Percentiles rank a stretch among this genome's conserved stretches.
These are phyloP conservation scores for Stylosanthes scabra DNA, from an alignment of 331 rosid genomes.

Conservation along the genomic window DNA sequence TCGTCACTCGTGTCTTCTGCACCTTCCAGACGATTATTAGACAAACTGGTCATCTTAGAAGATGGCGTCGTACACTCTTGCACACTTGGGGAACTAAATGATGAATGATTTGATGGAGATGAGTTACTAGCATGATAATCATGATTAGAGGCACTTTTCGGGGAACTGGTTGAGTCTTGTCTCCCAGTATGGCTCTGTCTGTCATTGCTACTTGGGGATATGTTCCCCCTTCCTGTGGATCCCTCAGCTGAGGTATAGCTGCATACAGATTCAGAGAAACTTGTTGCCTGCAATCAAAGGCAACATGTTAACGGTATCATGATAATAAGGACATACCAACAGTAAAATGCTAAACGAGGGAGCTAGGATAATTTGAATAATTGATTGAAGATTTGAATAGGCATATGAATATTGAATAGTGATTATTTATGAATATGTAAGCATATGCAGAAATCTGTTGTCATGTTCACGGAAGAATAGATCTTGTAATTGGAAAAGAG, in stretches of 20 bases:
- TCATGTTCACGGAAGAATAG: conserved; percentile 25
- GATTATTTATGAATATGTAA: conserved; percentile 31
- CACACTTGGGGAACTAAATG: conserved; percentile 53
- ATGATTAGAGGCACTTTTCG: conserved; percentile 45
- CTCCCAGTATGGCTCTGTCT: conserved; percentile 37
- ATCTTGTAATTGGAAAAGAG: conserved; percentile 18
- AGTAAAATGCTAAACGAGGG: conserved; percentile 19
- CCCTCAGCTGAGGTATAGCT: conserved; percentile 55
- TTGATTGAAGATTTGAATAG: not conserved
- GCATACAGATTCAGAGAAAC: conserved; percentile 51
- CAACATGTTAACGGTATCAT: conserved; percentile 28
- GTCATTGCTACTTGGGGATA: conserved; percentile 44
- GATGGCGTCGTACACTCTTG: conserved; percentile 39
- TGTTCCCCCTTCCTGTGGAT: conserved; percentile 43
- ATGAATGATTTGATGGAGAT: conserved; percentile 35
- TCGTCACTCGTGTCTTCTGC: conserved; percentile 64
- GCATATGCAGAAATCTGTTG: conserved; percentile 10
- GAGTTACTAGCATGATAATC: conserved; percentile 33
- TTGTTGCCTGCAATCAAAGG: conserved; percentile 66
- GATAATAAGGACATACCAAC: conserved; percentile 35
- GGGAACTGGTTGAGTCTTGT: conserved; percentile 52
- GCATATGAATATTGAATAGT: conserved; percentile 11
- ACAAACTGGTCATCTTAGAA: conserved; percentile 41
- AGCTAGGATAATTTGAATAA: conserved; percentile 6
- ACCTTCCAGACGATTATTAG: conserved; percentile 53